Evolutionary conservation across 2,329 filamentous ascomycete species (phyloP), one percentile per base, ranked within the genome.

Genomic region (Aspergillus pseudoterreus): DNA sequence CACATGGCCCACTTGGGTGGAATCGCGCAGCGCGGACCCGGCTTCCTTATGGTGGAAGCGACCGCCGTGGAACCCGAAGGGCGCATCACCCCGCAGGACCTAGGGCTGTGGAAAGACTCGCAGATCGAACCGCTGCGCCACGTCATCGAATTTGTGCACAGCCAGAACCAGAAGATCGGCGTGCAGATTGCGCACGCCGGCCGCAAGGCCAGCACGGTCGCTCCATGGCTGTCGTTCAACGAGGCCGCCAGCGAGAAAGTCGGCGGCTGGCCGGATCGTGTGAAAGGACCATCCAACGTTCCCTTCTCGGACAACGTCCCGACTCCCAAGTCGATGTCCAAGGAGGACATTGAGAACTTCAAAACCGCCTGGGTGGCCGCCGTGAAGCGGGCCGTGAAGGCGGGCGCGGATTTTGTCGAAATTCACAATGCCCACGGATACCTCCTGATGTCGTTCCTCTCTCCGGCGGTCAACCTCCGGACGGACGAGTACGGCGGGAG

Each of bases 141-240:
- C 54, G 80, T 92, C 44, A 82, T 85, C 36, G 88, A 95, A 55
- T 95, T 90, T 56, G 82, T 87, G 3, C 90, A 95, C 74, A 83
- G 81, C 22, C 91, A 95, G 71, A 81, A 79, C 64, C 85, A 90
- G 63, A 83, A 87, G 55, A 83, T 89, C 46, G 90, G 82, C 46
- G 86, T 95, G 55, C 91, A 96, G 75, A 78, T 95, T 4, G 88
- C 76, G 1, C 91, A 96, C 64, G 90, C 90, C 0, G 91, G 91
- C 6, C 69, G 82, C 33, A 85, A 85, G 61, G 80, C 81, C 3
- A 78, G 74, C 56, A 82, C 79, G 1, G 76, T 83, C 3, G 79
- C 82, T 0, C 82, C 82, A 0, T 76, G 71, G 71, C 48, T 75
- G 4, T 65, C 65, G 0, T 57, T 55, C 22, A 57, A 53, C 3